Base-by-base conservation (phyloP, 768 basidiomycete genomes). In the Termitomyces sp. region DNA sequence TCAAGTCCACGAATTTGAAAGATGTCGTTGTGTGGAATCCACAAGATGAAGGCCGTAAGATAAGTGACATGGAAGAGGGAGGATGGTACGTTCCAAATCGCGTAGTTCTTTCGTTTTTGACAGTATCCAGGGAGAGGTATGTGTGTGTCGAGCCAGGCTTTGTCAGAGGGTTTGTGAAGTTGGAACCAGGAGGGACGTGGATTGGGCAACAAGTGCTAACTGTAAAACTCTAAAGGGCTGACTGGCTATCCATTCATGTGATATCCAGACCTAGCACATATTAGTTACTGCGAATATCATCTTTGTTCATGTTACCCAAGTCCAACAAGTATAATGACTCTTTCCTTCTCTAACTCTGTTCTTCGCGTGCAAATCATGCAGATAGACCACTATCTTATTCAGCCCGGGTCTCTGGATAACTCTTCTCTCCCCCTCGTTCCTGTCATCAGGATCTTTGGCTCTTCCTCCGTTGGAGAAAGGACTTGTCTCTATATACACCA, bases 1-100 rank as follows among this genome's bases (percentile, higher is more conserved):
- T 92, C 44, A 77, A 69, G 57, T 76, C 79, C 17, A 68, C 57
- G n/a, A 78, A 81, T 42, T 73, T 92, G 60, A 87, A 86, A 65
- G 87, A 93, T 58, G 82, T 94, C 7, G 93, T 95, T n/a, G 75
- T 96, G 40, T 98, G 97, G 96, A 98, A 99, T 74, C 96, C 97
- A 7, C 85, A 85, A 63, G 77, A 75, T 32, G 83, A 80, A 58
- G 93, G 93, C 0, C 74, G 76, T 23, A 87, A 83, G 65, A 89
- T 98, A 9, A 84, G 71, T 12, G 96, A 99, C 67, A 93, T 99
- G 92, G 92, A 98, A 66, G 79, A 81, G 6, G 80, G 81, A 0
- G 96, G 95, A 68, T 95, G 92, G 92, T 94, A 68, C 60, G 83
- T 70, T 53, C 23, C 19, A 23, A 38, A 14, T 7, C 11, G 6